Evolutionary conservation across 495 filamentous ascomycete genomes (phyloP).

Genomic region (Trichoderma orchidacearum): DNA sequence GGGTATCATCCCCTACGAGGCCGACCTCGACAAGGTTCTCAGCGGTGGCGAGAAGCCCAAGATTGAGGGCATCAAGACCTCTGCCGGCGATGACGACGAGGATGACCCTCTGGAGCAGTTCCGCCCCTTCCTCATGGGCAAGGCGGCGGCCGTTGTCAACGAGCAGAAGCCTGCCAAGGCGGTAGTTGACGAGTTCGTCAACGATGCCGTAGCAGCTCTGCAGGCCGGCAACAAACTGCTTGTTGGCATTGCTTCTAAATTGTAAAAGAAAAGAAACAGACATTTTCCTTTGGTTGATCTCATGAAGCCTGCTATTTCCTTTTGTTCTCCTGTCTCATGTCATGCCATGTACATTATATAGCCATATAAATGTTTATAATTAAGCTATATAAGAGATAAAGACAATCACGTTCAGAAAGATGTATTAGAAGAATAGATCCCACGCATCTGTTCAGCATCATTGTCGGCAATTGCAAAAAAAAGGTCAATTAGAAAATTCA

Average conservation of each 20-base stretch:
- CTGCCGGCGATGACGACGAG: constrained; percentile 42
- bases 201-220: constrained; percentile 60
- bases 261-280: constrained; percentile 25
- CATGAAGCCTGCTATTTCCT: neutral
- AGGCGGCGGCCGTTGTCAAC: constrained; percentile 85
- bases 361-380: neutral
- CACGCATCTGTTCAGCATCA: too few relatives aligned
- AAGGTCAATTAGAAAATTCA: too few relatives aligned
- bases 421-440: too few relatives aligned
- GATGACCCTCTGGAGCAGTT: constrained; percentile 81
- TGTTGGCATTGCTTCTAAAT: constrained; percentile 29
- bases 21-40: constrained; percentile 75
- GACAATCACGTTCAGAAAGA: neutral
- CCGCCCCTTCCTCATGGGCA: constrained; percentile 89
- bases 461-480: too few relatives aligned
- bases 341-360: neutral
- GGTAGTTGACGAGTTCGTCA: constrained; percentile 88
- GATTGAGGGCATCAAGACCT: constrained; percentile 65
- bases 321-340: neutral
- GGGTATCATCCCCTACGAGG: constrained; percentile 85
- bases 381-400: neutral
- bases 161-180: constrained; percentile 86
- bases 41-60: constrained; percentile 58
- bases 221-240: constrained; percentile 52
- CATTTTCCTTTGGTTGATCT: neutral